A percentile compares a stretch with the other conserved stretches of the same genome.
phyloP scores from a whole-genome alignment of 202 grass and related monocot genomes.

The Brachypodium distachyon region DNA sequence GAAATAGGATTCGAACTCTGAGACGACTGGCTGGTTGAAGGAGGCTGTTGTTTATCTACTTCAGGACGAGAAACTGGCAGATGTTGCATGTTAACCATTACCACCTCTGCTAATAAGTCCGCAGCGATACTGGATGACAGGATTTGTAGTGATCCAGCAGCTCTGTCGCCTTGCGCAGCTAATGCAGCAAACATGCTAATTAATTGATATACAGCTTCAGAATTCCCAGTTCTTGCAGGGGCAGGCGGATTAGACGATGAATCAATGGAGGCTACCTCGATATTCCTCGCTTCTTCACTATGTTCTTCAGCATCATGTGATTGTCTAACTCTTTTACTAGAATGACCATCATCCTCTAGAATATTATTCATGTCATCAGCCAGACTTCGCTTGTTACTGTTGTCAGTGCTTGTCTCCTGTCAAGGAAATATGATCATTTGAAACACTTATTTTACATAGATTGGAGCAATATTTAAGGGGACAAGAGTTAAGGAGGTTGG shows the following conservation, averaged over 20 bases:
- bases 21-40: slow-evolving; percentile 15
- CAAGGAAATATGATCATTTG: slow-evolving; percentile 29
- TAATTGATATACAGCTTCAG: slow-evolving; percentile 87
- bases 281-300: slow-evolving; percentile 18
- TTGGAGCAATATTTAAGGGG: not conserved
- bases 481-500: not conserved
- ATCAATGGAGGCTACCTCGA: slow-evolving; percentile 19
- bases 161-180: slow-evolving; percentile 81
- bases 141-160: slow-evolving; percentile 67
- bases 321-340: slow-evolving; percentile 62
- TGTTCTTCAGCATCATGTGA: slow-evolving; percentile 38
- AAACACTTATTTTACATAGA: not conserved
- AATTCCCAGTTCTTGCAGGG: slow-evolving; percentile 45
- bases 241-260: slow-evolving; percentile 19
- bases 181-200: slow-evolving; percentile 88
- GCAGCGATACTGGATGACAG: slow-evolving; percentile 78
- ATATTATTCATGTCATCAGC: slow-evolving; percentile 38
- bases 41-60: slow-evolving; percentile 36
- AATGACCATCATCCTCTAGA: slow-evolving; percentile 49
- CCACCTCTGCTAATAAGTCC: slow-evolving; percentile 89
- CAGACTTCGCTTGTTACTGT: slow-evolving; percentile 52
- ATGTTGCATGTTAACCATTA: slow-evolving; percentile 89
- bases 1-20: slow-evolving; percentile 20
- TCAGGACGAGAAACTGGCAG: slow-evolving; percentile 53
- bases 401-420: slow-evolving; percentile 56